Conservation (phyloP, 2,329 filamentous ascomycete genomes). For the Aspergillus sp. region DNA sequence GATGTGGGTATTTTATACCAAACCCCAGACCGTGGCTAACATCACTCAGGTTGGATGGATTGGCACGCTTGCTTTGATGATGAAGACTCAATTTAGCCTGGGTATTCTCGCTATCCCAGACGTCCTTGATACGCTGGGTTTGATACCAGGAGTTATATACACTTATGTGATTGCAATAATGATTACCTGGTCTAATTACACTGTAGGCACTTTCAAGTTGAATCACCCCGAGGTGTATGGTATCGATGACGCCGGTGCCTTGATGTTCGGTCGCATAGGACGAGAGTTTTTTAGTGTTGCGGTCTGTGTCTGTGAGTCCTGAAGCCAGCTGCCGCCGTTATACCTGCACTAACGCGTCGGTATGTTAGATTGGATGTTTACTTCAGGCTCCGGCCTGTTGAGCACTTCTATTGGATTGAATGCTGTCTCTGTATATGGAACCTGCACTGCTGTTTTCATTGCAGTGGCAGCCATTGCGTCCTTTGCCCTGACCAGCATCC, state of each 20-base stretch:
- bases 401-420: constrained; percentile 41
- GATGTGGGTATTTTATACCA: too few relatives aligned
- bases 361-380: constrained; percentile 35
- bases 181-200: constrained; percentile 52
- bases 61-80: constrained; percentile 45
- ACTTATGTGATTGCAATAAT: too few relatives aligned
- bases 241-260: constrained; percentile 56
- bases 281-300: constrained; percentile 46
- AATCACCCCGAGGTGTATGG: constrained; percentile 56
- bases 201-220: constrained; percentile 54
- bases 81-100: constrained; percentile 48
- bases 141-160: constrained; percentile 49
- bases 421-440: constrained; percentile 38
- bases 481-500: constrained; percentile 28
- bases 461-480: constrained; percentile 22
- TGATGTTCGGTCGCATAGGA: constrained; percentile 55
- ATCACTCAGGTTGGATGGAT: constrained; percentile 41
- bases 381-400: constrained; percentile 44
- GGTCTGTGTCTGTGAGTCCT: constrained; percentile 16
- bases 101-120: constrained; percentile 50
- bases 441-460: constrained; percentile 23
- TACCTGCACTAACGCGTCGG: not conserved
- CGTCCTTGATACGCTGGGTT: constrained; percentile 46
- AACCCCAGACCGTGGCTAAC: too few relatives aligned
- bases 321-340: too few relatives aligned